Conservation (phyloP, 2,329 filamentous ascomycete genomes). For the Hypoxylon sp. region DNA sequence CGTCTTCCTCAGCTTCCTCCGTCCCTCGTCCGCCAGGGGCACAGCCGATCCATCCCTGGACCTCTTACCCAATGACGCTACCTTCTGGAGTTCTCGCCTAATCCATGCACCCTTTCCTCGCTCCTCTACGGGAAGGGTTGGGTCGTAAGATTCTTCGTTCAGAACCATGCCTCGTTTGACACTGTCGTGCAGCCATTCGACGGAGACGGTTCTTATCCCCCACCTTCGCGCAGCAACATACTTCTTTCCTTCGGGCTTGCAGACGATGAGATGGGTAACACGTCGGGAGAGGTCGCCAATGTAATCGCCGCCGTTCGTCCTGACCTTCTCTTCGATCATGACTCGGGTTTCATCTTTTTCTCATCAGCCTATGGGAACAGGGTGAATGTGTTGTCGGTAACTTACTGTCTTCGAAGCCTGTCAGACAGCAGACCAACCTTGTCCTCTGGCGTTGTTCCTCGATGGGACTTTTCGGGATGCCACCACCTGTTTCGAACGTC, state of each 20-base stretch:
- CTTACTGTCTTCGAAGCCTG: constrained; percentile 63
- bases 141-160: constrained; percentile 86
- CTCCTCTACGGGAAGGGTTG: constrained; percentile 71
- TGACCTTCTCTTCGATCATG: constrained; percentile 73
- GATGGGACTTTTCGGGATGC: constrained; percentile 46
- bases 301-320: constrained; percentile 80
- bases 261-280: constrained; percentile 88
- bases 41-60: constrained; percentile 57
- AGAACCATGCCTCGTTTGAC: constrained; percentile 87
- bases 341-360: constrained; percentile 70
- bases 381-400: constrained; percentile 9
- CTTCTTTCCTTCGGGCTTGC: constrained; percentile 83
- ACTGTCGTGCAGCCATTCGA: constrained; percentile 88
- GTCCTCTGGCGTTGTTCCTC: constrained; percentile 47
- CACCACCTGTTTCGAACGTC: constrained; percentile 65
- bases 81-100: constrained; percentile 57
- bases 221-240: constrained; percentile 87
- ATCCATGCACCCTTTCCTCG: constrained; percentile 83
- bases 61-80: constrained; percentile 66
- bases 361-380: constrained; percentile 17
- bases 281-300: constrained; percentile 85
- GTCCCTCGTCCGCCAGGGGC: constrained; percentile 62
- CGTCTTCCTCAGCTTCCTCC: constrained; percentile 85
- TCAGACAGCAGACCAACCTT: constrained; percentile 62
- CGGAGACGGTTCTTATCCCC: constrained; percentile 79